Conservation (phyloP, 2,329 filamentous ascomycete species). For the Lecanoromycetidae sp. region DNA sequence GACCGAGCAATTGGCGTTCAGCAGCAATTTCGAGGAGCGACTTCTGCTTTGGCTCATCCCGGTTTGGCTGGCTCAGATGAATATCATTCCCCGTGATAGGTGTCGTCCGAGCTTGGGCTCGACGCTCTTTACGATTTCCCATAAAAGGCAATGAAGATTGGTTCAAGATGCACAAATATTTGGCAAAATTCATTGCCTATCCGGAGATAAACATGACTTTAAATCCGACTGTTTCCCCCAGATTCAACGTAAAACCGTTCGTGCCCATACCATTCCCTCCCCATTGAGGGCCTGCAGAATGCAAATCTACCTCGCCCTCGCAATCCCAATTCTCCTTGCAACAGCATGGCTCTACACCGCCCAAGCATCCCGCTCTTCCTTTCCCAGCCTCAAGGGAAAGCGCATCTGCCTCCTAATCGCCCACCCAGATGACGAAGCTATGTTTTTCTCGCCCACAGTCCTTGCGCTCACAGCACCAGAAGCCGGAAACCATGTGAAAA, state of each 20-base stretch:
- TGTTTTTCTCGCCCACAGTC: slow-evolving; percentile 93
- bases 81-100: neutral
- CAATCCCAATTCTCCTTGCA: slow-evolving; percentile 32
- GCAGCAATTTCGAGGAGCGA: slow-evolving; percentile 18
- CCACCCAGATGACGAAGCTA: slow-evolving; percentile 96
- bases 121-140: slow-evolving; percentile 18
- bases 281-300: neutral
- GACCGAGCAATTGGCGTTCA: slow-evolving; percentile 15
- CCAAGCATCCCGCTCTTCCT: slow-evolving; percentile 22
- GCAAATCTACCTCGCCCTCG: slow-evolving; percentile 24
- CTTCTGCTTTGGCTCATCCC: slow-evolving; percentile 5
- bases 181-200: neutral
- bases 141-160: neutral
- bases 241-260: neutral
- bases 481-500: slow-evolving; percentile 81
- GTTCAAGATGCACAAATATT: neutral
- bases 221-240: neutral
- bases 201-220: slow-evolving; percentile 1
- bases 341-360: slow-evolving; percentile 28
- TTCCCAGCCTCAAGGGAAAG: slow-evolving; percentile 63
- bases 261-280: neutral
- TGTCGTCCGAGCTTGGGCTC: slow-evolving; percentile 12
- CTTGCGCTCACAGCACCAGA: slow-evolving; percentile 71
- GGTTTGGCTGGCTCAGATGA: slow-evolving; percentile 11
- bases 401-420: slow-evolving; percentile 86